Evolutionary conservation across 495 filamentous ascomycete genomes (phyloP).

Genomic region (Margaritispora aquatica): DNA sequence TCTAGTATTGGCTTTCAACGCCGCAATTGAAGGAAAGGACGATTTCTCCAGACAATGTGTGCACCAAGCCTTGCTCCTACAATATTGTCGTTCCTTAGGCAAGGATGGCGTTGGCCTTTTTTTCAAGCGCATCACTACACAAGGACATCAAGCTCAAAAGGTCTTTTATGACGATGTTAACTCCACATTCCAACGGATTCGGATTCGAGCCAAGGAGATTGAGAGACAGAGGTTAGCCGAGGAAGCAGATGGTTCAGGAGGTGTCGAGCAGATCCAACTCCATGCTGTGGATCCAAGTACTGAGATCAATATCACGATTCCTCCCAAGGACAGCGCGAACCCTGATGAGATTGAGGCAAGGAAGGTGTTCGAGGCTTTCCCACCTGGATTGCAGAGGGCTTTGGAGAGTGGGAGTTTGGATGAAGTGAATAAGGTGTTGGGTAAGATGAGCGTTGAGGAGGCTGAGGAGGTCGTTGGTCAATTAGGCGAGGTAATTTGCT

Average conservation of each 20-base stretch:
- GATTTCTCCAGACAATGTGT: slow-evolving; percentile 83
- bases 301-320: slow-evolving; percentile 81
- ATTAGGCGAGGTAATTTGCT: slow-evolving; percentile 59
- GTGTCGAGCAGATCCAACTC: slow-evolving; percentile 95
- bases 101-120: slow-evolving; percentile 85
- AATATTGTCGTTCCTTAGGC: slow-evolving; percentile 89
- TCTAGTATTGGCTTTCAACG: slow-evolving; percentile 85
- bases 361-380: slow-evolving; percentile 77
- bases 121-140: slow-evolving; percentile 94
- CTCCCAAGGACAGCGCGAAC: slow-evolving; percentile 58
- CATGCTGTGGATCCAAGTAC: slow-evolving; percentile 94
- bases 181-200: slow-evolving; percentile 77
- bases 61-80: slow-evolving; percentile 85
- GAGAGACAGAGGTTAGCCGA: slow-evolving; percentile 56
- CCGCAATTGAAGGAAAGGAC: slow-evolving; percentile 65
- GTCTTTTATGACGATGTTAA: slow-evolving; percentile 91
- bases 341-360: slow-evolving; percentile 59
- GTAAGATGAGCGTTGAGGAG: slow-evolving; percentile 86
- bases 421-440: slow-evolving; percentile 92
- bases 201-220: slow-evolving; percentile 71
- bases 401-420: slow-evolving; percentile 81
- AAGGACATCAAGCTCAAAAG: slow-evolving; percentile 83
- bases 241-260: slow-evolving; percentile 49
- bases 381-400: slow-evolving; percentile 71
- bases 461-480: slow-evolving; percentile 86